A percentile compares a stretch with the other conserved stretches of the same genome.
Evolutionary conservation across 2,329 filamentous ascomycete species (phyloP).

Genomic region (Penicillium sp.): DNA sequence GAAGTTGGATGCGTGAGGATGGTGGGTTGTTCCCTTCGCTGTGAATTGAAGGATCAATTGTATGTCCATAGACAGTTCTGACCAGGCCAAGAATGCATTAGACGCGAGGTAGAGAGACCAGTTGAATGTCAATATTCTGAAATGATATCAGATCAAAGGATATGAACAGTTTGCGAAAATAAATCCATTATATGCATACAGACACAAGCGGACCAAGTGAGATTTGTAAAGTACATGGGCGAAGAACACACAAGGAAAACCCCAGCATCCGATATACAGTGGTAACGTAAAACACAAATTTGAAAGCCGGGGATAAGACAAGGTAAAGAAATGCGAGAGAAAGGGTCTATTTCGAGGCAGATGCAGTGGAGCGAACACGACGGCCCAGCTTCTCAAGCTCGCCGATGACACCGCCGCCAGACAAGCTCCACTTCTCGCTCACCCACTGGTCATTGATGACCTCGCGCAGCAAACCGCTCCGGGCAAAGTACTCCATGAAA

Average conservation of each 20-base stretch:
- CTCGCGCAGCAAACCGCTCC: conserved; percentile 73
- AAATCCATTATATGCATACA: conserved; percentile 39
- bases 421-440: conserved; percentile 78
- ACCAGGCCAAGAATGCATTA: background rate
- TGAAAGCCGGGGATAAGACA: conserved; percentile 6
- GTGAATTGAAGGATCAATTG: background rate
- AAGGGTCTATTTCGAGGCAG: conserved; percentile 10
- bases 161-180: conserved; percentile 2
- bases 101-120: too few species aligned
- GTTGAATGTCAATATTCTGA: background rate
- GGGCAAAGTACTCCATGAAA: conserved; percentile 91
- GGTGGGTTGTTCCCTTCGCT: background rate
- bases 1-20: conserved; percentile 8
- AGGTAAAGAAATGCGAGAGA: conserved; percentile 15
- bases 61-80: background rate
- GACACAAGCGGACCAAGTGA: conserved; percentile 23
- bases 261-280: conserved; percentile 27
- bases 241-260: conserved; percentile 22
- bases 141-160: background rate
- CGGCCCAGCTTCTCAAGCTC: conserved; percentile 72
- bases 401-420: conserved; percentile 76
- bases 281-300: conserved; percentile 11
- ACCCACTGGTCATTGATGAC: conserved; percentile 69
- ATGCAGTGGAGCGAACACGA: conserved; percentile 16
- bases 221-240: conserved; percentile 35